Evolutionary conservation across 78 protist species (phyloP), one percentile per base, ranked within the genome.

Genomic region (Dictyostelium intermedium): DNA sequence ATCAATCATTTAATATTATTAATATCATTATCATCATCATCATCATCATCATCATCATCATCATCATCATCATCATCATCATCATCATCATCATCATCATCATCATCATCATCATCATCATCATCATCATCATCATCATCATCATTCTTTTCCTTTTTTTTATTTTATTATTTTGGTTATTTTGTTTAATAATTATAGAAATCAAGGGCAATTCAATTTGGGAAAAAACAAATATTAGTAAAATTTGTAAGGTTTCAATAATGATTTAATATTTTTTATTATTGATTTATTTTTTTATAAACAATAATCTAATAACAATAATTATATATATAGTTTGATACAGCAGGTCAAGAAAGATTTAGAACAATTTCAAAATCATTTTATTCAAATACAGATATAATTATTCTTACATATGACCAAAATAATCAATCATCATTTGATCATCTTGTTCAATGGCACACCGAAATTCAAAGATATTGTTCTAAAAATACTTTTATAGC

Each of bases 281-380:
- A 30, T 14, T 18, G 27, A n/a, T 61, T 1, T n/a, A 7, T 16
- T 0, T 61, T n/a, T 20, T 16, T 6, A 25, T 5, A 50, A 50
- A 11, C n/a, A 50, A 50, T 50, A 70, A 32, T 70, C 41, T 70
- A 32, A 32, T 70, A 23, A 70, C 9, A 63, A 10, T 16, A 30
- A 32, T 70, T 5, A 70, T 70, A n/a, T 70, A 11, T 78, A 11
- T 45, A 89, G 93, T 14, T 35, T 69, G 93, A 89, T 50, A 89
- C 93, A 80, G 99, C 98, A 3, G 99, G 99, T 1, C 99, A 98
- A 60, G 99, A 99, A 96, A 91, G 98, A 34, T 99, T 99, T 96
- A 97, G 99, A 2, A 96, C 99, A 25, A 98, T 99, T 87, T 98
- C 99, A 27, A 96, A 98, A 43, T 97, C 99, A 41, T 99, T 99